phyloP scores from a whole-genome alignment of 306 rosid genomes.

The Styphnolobium japonicum region DNA sequence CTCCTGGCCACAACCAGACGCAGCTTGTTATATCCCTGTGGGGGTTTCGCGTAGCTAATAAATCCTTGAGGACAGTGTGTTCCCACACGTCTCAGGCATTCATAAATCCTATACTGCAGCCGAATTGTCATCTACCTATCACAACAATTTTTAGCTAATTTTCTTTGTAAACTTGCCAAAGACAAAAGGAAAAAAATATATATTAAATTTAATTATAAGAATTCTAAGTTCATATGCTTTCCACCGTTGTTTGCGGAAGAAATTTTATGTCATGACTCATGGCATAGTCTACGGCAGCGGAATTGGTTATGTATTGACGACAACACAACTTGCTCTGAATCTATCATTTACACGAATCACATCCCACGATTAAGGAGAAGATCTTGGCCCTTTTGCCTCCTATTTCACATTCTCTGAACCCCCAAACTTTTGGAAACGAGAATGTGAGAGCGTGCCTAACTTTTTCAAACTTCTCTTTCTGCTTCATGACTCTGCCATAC shows the following conservation, averaged over 20 bases:
- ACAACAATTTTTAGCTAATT: neutral
- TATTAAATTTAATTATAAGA: too few species aligned
- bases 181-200: neutral
- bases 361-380: slow-evolving; percentile 12
- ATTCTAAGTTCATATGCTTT: neutral
- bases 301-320: neutral
- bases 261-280: neutral
- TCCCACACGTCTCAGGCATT: too few species aligned
- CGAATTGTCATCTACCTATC: too few species aligned
- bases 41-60: too few species aligned
- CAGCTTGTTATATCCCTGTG: too few species aligned
- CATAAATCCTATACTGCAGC: too few species aligned
- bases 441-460: neutral
- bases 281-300: slow-evolving; percentile 16
- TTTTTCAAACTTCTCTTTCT: neutral
- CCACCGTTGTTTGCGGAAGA: slow-evolving; percentile 39
- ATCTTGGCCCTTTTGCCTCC: neutral
- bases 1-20: too few species aligned
- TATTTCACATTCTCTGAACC: neutral
- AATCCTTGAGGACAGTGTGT: too few species aligned
- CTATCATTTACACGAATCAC: neutral
- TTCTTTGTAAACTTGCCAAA: neutral
- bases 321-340: neutral
- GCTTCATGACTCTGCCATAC: neutral
- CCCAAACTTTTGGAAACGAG: neutral